Evolutionary conservation across 306 rosid species (phyloP), one percentile per base, ranked within the genome.

Genomic region (Trifolium fragiferum): DNA sequence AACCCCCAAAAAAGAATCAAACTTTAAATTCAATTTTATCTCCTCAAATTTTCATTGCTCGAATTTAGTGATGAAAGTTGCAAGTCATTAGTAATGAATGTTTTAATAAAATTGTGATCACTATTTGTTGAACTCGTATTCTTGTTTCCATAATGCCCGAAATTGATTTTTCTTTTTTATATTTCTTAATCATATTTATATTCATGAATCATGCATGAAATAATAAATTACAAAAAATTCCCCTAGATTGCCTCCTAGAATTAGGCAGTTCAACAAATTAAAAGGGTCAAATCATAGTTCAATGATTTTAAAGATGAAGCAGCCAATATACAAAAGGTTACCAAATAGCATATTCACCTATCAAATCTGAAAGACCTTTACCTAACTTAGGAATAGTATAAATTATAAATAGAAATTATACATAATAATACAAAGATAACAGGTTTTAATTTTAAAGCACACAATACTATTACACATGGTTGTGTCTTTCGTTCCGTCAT

Each of bases 241-340:
- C 53, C 20, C 38, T 14, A 55, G 18, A 27, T 61, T 53, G 44
- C 78, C 64, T 78, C 82, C 64, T 10, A 62, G 76, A 72, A 85
- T 82, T 75, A 82, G 85, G 84, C 76, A 79, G 40, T 60, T 6
- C 40, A 40, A 38, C 25, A 60, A 72, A 27, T 27, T 27, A 27
- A 30, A 73, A 43, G 60, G 70, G 58, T 46, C 70, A 66, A 73
- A 74, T 37, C 6, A 46, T 66, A 44, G 50, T 44, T 44, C 2
- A 70, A 33, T 66, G 23, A 47, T 63, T 74, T 61, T 14, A 74
- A 51, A 37, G 19, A 66, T 25, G 10, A 23, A 44, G 41, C 37
- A 40, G 33, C 66, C 40, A 20, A 58, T 54, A n/a, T n/a, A n/a
- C n/a, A 58, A 19, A 53, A 25, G 53, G 54, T 32, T 30, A 49